These are phyloP conservation scores for Trifolium repens DNA, from an alignment of 306 rosid species.

Conservation along the genomic window DNA sequence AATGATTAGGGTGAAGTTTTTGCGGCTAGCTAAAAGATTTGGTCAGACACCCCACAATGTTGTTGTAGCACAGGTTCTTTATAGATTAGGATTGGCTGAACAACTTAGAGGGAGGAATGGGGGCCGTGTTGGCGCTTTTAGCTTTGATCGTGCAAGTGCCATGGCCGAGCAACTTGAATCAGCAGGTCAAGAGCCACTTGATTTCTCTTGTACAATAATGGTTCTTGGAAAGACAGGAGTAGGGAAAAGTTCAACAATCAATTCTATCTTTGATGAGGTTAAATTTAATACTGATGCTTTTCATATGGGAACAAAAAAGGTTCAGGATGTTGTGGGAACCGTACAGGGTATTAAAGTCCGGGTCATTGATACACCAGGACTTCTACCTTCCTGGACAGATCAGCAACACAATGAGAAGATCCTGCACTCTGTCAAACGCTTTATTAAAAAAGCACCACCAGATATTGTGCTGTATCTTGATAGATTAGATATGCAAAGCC, in stretches of 20 bases:
- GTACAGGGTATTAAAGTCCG: constrained; percentile 96
- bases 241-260: constrained; percentile 97
- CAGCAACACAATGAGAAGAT: constrained; percentile 89
- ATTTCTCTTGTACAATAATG: constrained; percentile 96
- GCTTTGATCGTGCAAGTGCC: constrained; percentile 99
- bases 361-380: constrained; percentile 97
- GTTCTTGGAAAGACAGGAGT: constrained; percentile 97
- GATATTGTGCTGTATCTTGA: constrained; percentile 95
- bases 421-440: constrained; percentile 74
- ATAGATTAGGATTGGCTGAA: constrained; percentile 94
- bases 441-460: constrained; percentile 92
- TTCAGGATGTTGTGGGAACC: constrained; percentile 96
- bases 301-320: constrained; percentile 86
- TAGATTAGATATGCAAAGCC: constrained; percentile 91
- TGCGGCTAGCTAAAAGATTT: constrained; percentile 90
- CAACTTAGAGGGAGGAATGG: constrained; percentile 96
- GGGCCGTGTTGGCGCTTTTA: constrained; percentile 95
- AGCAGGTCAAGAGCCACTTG: constrained; percentile 91
- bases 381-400: constrained; percentile 87
- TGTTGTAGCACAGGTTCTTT: constrained; percentile 98
- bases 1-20: constrained; percentile 93
- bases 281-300: constrained; percentile 91
- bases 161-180: constrained; percentile 99
- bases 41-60: constrained; percentile 99
- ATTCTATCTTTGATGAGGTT: constrained; percentile 93